Conservation (phyloP, 495 filamentous ascomycete genomes). For the Penicillium malachiteum region DNA sequence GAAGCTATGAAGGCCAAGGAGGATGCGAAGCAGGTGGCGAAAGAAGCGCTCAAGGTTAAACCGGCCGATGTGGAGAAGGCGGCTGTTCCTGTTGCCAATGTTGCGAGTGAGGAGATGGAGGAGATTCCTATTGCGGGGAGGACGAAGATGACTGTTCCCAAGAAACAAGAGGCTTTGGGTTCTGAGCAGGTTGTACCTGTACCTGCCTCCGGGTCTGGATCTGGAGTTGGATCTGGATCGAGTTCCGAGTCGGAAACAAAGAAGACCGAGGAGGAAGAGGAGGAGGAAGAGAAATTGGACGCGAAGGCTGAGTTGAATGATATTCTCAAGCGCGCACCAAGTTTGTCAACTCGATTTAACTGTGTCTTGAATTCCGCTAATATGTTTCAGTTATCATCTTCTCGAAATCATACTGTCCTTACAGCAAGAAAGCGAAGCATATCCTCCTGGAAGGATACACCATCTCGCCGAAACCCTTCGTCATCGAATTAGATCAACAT, state of each 20-base stretch:
- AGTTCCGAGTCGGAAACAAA: constrained; percentile 14
- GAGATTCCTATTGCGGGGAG: constrained; percentile 64
- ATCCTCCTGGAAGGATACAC: constrained; percentile 79
- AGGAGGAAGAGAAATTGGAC: constrained; percentile 25
- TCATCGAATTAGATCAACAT: constrained; percentile 89
- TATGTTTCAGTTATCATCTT: constrained; percentile 76
- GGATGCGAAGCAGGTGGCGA: constrained; percentile 29
- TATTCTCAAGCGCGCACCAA: constrained; percentile 78
- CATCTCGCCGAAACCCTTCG: constrained; percentile 77
- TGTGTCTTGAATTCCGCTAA: neutral
- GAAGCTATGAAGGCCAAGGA: constrained; percentile 46
- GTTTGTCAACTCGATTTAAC: constrained; percentile 46
- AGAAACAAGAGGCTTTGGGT: constrained; percentile 19
- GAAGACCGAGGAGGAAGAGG: constrained; percentile 21
- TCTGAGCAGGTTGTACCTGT: neutral
- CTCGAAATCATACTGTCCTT: constrained; percentile 89
- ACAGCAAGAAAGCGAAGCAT: constrained; percentile 76
- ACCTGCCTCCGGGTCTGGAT: neutral
- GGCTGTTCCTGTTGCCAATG: constrained; percentile 38
- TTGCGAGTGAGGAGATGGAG: constrained; percentile 19
- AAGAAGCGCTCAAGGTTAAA: constrained; percentile 34
- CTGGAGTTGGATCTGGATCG: neutral
- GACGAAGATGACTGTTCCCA: constrained; percentile 57
- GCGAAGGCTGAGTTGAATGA: constrained; percentile 61
- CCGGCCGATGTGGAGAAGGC: constrained; percentile 53